phyloP scores from a whole-genome alignment of 305 asterid genomes.

The Ilex paraguariensis region DNA sequence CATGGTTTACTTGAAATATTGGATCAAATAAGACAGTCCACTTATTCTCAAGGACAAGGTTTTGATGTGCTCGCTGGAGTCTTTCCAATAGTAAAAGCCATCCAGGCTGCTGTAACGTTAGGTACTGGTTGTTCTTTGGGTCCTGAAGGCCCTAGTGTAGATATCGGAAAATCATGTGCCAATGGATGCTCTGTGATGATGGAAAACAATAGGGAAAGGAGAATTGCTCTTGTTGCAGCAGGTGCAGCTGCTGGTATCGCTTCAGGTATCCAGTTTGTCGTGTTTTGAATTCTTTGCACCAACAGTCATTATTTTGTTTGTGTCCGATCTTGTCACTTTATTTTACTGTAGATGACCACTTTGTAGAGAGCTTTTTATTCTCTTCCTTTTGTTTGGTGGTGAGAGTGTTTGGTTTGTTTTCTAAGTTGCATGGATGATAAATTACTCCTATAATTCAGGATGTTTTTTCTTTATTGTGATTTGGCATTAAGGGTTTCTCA shows the following conservation, averaged over 20 bases:
- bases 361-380: too few relatives aligned
- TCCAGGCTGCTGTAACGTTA: slow-evolving; percentile 89
- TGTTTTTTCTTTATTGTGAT: too few relatives aligned
- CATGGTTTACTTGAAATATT: slow-evolving; percentile 90
- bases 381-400: too few relatives aligned
- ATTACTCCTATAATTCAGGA: too few relatives aligned
- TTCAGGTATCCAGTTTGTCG: slow-evolving; percentile 53
- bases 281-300: background rate
- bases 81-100: slow-evolving; percentile 75
- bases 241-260: slow-evolving; percentile 99
- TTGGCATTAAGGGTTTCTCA: too few relatives aligned
- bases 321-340: too few relatives aligned
- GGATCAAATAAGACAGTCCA: slow-evolving; percentile 72
- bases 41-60: slow-evolving; percentile 78
- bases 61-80: slow-evolving; percentile 73
- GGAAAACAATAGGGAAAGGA: slow-evolving; percentile 95
- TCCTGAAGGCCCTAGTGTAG: slow-evolving; percentile 99
- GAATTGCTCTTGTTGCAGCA: slow-evolving; percentile 94
- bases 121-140: slow-evolving; percentile 98
- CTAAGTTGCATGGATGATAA: too few relatives aligned
- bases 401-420: too few relatives aligned
- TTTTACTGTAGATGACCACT: too few relatives aligned
- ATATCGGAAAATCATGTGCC: slow-evolving; percentile 97
- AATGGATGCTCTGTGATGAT: slow-evolving; percentile 82
- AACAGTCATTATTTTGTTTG: too few relatives aligned